Evolutionary conservation across 257 asterid genomes (phyloP), one percentile per base, ranked within the genome.

Genomic region (Jaltomata sinuosa): DNA sequence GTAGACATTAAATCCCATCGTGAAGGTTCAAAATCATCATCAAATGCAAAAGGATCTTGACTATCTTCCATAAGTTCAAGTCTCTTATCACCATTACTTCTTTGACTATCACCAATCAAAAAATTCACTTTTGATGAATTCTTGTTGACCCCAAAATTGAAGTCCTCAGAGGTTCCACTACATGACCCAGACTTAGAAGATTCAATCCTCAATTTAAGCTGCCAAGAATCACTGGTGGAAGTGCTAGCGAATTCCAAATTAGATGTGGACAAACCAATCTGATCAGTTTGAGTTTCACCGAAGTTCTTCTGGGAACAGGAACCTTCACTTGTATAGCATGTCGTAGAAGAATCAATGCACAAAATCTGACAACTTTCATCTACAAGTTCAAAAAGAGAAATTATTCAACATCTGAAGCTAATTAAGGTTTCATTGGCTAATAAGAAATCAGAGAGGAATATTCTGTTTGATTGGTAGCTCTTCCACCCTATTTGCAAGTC

Each of bases 41-140:
- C 93, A 89, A 95, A 95, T 53, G 97, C 95, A 86, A 93, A 95
- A 83, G 98, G 98, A 87, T 94, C 98, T 87, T 84, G 91, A 69
- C 90, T 85, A 67, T 88, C 92, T 57, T 88, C 94, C 84, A 85
- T 34, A 68, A 68, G 82, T 82, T 90, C 92, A 77, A 83, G 49
- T 21, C 85, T 85, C 55, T 85, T 62, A 78, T 61, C 79, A 42
- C 67, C 86, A 18, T 68, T 61, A 57, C 69, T 77, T 84, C 84
- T 87, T 32, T 80, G 78, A 77, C 34, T 90, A 83, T 87, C 87
- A 52, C 83, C 87, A 85, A 67, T 31, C 16, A 54, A 87, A 84
- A 71, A 69, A 77, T 85, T 90, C 83, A 71, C 38, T 80, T 85
- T 87, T 27, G 89, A 86, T 81, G 67, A 87, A 61, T 87, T 40